Percentiles rank a stretch among this genome's conserved stretches.
Conservation (phyloP, 805 yeast genomes). For the Wickerhamiella azyma region DNA sequence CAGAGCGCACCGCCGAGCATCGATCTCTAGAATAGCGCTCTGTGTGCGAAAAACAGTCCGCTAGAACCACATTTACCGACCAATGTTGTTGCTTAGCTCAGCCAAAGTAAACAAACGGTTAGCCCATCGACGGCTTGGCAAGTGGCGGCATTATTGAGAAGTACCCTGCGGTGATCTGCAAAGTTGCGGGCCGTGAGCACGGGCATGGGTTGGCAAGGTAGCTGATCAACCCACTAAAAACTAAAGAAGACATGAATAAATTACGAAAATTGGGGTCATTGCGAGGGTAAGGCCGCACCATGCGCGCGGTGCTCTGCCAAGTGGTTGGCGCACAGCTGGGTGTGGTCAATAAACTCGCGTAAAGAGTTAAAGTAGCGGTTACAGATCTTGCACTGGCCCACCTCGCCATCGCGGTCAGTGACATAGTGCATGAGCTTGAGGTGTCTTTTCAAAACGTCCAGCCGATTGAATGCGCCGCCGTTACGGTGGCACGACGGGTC, state of each 20-base stretch:
- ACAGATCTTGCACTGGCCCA: constrained; percentile 60
- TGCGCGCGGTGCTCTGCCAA: neutral
- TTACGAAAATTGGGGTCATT: too few relatives aligned
- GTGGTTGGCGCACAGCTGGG: constrained; percentile 42
- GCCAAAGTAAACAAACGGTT: neutral
- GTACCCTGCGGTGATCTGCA: too few relatives aligned
- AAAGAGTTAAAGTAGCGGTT: constrained; percentile 40
- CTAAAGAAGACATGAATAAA: too few relatives aligned
- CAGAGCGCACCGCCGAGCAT: too few relatives aligned
- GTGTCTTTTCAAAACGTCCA: constrained; percentile 66
- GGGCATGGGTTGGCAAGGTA: too few relatives aligned
- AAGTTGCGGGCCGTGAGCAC: too few relatives aligned
- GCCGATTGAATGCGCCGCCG: constrained; percentile 60
- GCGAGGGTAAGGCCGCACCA: too few relatives aligned
- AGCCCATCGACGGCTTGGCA: neutral
- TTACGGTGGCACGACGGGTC: constrained; percentile 64
- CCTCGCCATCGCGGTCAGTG: constrained; percentile 34
- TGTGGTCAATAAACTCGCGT: constrained; percentile 49
- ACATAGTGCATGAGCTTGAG: constrained; percentile 55
- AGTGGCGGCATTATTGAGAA: too few relatives aligned
- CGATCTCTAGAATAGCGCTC: too few relatives aligned
- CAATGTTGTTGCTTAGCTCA: neutral
- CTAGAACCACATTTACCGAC: too few relatives aligned
- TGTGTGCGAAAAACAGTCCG: too few relatives aligned
- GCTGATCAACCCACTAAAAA: too few relatives aligned